Evolutionary conservation across 2,329 filamentous ascomycete genomes (phyloP).

Genomic region (Fusarium haematococcum): DNA sequence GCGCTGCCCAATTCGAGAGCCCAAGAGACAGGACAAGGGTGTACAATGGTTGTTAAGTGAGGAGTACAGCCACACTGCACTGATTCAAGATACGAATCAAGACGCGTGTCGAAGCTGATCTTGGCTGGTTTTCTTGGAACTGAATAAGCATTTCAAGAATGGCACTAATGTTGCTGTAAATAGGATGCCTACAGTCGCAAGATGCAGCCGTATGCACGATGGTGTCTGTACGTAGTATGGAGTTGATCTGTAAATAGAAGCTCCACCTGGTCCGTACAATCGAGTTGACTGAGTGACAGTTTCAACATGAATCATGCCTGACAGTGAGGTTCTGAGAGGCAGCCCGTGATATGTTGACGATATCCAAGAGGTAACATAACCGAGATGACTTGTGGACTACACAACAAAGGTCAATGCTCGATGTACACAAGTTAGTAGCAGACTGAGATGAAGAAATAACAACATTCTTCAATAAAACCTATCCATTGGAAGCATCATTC

Average conservation of each 20-base stretch:
- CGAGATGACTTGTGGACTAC: background rate
- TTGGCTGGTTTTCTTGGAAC: slow-evolving; percentile 4
- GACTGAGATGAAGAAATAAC: background rate
- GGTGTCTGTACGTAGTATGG: background rate
- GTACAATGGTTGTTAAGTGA: slow-evolving; percentile 13
- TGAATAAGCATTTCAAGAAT: background rate
- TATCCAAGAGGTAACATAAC: background rate
- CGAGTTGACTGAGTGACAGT: background rate
- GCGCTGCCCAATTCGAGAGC: slow-evolving; percentile 27
- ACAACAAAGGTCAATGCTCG: background rate
- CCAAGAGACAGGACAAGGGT: slow-evolving; percentile 5
- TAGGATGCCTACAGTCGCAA: background rate
- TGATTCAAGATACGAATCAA: slow-evolving; percentile 9
- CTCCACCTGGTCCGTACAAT: background rate
- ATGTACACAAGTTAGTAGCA: background rate
- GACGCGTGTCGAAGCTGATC: slow-evolving; percentile 22
- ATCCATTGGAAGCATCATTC: background rate
- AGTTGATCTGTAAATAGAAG: slow-evolving; percentile 3
- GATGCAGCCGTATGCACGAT: background rate
- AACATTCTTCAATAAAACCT: background rate
- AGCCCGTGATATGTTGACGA: background rate
- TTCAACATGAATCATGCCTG: background rate
- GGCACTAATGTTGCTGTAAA: background rate
- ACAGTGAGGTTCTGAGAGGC: background rate
- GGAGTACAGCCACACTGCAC: slow-evolving; percentile 33